These are phyloP conservation scores for Rhododendron ovatum DNA, from an alignment of 148 eudicot species.

Conservation along the genomic window DNA sequence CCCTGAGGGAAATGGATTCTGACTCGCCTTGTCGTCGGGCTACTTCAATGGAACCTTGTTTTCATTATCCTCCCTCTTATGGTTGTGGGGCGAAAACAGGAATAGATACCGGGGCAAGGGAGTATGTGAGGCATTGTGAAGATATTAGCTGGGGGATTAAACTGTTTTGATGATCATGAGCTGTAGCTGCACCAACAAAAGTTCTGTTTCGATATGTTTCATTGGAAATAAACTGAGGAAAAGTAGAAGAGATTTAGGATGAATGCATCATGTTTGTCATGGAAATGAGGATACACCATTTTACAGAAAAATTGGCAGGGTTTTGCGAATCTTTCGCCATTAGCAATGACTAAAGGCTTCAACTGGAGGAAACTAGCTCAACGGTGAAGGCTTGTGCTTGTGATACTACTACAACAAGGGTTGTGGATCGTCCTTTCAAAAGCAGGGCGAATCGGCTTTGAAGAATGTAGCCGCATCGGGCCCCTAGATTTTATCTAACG, in stretches of 20 bases:
- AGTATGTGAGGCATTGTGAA: conserved; percentile 85
- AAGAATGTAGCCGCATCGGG: too few species aligned
- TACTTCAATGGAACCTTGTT: conserved; percentile 89
- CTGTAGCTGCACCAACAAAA: background rate
- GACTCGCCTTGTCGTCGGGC: conserved; percentile 66
- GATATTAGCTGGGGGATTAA: conserved; percentile 94
- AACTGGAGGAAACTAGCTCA: too few species aligned
- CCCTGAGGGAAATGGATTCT: conserved; percentile 49
- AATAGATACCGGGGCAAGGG: conserved; percentile 53
- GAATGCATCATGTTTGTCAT: too few species aligned
- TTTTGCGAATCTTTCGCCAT: too few species aligned
- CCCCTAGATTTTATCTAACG: too few species aligned
- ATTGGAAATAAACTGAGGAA: background rate
- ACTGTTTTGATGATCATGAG: conserved; percentile 38
- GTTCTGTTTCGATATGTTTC: background rate
- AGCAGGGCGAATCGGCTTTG: too few species aligned
- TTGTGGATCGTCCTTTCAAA: too few species aligned
- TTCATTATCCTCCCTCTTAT: conserved; percentile 85
- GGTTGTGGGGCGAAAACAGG: conserved; percentile 55
- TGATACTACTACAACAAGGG: too few species aligned
- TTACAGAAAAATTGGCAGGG: too few species aligned
- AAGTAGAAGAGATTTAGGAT: background rate
- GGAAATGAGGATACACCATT: too few species aligned
- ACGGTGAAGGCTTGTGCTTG: too few species aligned
- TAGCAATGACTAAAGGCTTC: too few species aligned